Conservation (phyloP, 257 asterid genomes). For the Solanum arcanum region DNA sequence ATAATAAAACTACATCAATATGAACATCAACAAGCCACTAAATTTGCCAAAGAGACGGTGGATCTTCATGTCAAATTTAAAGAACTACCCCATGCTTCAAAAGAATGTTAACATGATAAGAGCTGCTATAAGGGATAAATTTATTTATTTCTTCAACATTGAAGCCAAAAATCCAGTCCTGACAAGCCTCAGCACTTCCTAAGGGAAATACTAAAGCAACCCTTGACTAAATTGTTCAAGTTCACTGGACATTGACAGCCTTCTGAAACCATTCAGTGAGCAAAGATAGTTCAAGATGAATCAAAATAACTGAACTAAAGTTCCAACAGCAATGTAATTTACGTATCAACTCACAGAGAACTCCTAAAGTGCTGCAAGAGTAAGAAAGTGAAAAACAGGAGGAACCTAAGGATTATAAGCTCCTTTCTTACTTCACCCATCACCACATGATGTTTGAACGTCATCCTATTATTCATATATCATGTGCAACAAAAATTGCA, state of each 20-base stretch:
- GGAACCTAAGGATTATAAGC: not conserved
- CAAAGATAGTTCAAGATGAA: not conserved
- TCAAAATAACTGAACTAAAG: not conserved
- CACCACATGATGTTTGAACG: not conserved
- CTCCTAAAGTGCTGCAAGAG: not conserved
- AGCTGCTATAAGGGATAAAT: not conserved
- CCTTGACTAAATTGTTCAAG: not conserved
- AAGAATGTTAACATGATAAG: not conserved
- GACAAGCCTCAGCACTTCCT: not conserved
- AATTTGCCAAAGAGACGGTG: not conserved
- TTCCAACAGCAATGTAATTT: not conserved
- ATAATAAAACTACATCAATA: not conserved
- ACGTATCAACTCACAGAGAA: not conserved
- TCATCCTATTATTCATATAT: not conserved
- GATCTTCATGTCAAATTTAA: not conserved
- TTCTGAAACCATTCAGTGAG: not conserved
- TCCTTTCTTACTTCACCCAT: not conserved
- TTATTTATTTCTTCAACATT: not conserved
- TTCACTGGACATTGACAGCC: not conserved
- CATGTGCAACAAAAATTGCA: not conserved
- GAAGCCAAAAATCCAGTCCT: not conserved
- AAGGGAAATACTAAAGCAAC: not conserved
- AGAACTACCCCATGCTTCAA: not conserved
- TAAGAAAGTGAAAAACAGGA: not conserved
- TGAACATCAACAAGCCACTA: not conserved